Evolutionary conservation across 1,284 basidiomycete genomes (phyloP).

Genomic region (Puccinia polysora): DNA sequence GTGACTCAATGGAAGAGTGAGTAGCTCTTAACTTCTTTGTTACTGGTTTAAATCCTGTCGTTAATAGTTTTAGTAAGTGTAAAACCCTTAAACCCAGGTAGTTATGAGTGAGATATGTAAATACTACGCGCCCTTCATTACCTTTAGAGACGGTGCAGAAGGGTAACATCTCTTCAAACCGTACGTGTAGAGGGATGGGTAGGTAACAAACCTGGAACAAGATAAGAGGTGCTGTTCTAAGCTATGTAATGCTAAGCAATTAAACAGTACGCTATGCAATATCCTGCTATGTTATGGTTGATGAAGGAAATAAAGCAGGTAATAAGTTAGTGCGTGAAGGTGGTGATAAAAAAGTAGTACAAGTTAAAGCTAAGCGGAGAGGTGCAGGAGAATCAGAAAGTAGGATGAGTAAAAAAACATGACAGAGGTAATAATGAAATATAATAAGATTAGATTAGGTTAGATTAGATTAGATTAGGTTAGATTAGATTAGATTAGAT

Average conservation of each 20-base stretch:
- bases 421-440: not conserved
- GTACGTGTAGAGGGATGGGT: too few relatives aligned
- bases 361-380: not conserved
- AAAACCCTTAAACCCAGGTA: not conserved
- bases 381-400: not conserved
- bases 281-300: not conserved
- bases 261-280: not conserved
- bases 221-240: conserved; percentile 7
- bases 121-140: conserved; percentile 4
- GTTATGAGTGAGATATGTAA: conserved; percentile 8
- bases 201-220: conserved; percentile 9
- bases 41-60: not conserved
- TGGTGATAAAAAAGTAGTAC: not conserved
- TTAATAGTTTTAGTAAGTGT: not conserved
- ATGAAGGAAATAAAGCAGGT: conserved; percentile 7
- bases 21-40: not conserved
- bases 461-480: not conserved
- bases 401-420: not conserved
- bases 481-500: too few relatives aligned
- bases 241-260: conserved; percentile 9
- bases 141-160: conserved; percentile 2
- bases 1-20: not conserved
- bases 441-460: not conserved
- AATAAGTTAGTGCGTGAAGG: conserved; percentile 6
- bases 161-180: conserved; percentile 1